Conservation (phyloP, 352 stramenopile species). For the Elongisporangium senticosum region DNA sequence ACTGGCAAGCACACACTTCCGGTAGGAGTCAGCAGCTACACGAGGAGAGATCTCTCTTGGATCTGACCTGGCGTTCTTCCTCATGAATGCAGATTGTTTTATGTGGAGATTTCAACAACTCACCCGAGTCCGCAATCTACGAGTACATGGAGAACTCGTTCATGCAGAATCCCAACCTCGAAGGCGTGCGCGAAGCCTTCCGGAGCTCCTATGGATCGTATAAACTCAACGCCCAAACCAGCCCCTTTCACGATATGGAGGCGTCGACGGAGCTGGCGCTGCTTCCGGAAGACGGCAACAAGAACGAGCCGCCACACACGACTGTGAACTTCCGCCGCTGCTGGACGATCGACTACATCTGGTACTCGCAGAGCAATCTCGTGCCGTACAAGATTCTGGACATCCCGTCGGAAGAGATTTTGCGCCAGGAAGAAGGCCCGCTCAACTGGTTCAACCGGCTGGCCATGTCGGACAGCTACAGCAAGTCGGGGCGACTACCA, state of each 20-base stretch:
- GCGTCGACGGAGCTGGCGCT: slow-evolving; percentile 19
- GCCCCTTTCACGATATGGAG: slow-evolving; percentile 12
- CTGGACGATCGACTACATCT: slow-evolving; percentile 89
- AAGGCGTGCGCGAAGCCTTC: slow-evolving; percentile 60
- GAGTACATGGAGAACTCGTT: slow-evolving; percentile 87
- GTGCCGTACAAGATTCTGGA: slow-evolving; percentile 57
- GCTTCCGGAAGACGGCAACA: slow-evolving; percentile 30
- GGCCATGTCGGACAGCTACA: slow-evolving; percentile 65
- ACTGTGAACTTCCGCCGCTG: slow-evolving; percentile 84
- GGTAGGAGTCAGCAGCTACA: slow-evolving; percentile 13
- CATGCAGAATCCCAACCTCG: slow-evolving; percentile 77
- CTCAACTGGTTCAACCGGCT: slow-evolving; percentile 73
- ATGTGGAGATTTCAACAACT: slow-evolving; percentile 88
- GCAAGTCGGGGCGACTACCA: slow-evolving; percentile 50
- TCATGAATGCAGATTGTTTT: slow-evolving; percentile 46
- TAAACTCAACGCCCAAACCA: slow-evolving; percentile 40
- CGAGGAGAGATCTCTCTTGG: not conserved
- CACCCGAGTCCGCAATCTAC: slow-evolving; percentile 75
- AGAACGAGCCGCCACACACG: slow-evolving; percentile 74
- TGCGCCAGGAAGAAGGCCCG: slow-evolving; percentile 72
- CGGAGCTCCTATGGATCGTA: slow-evolving; percentile 71
- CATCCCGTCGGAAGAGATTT: slow-evolving; percentile 60
- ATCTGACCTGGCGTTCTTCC: not conserved
- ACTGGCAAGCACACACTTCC: slow-evolving; percentile 52
- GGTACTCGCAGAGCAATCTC: slow-evolving; percentile 70